phyloP scores from a whole-genome alignment of 164 flowering plant species.

The Chloranthus sessilifolius region DNA sequence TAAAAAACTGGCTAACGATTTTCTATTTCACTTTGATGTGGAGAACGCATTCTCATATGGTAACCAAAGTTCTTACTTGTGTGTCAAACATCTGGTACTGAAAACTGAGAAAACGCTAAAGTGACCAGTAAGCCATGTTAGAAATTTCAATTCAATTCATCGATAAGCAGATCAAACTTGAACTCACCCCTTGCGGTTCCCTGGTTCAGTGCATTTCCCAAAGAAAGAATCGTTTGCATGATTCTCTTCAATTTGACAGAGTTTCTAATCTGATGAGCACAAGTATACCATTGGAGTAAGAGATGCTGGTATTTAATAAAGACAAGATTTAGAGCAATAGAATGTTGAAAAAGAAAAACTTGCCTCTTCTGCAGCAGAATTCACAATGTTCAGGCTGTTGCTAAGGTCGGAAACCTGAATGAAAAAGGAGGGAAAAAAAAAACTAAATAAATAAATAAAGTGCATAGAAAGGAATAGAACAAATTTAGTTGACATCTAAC shows the following conservation, averaged over 20 bases:
- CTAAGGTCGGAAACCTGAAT: slow-evolving; percentile 77
- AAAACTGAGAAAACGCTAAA: too few species aligned
- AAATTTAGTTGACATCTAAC: neutral
- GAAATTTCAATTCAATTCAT: neutral
- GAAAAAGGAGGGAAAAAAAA: neutral
- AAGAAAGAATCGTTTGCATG: slow-evolving; percentile 85
- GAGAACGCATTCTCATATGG: too few species aligned
- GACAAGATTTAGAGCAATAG: neutral
- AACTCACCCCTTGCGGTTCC: slow-evolving; percentile 95
- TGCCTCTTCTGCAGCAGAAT: slow-evolving; percentile 82
- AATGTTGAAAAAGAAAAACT: slow-evolving; percentile 15
- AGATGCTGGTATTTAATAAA: slow-evolving; percentile 8
- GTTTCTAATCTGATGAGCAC: slow-evolving; percentile 54
- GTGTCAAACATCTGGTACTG: too few species aligned
- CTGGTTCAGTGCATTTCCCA: slow-evolving; percentile 96
- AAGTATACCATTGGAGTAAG: neutral
- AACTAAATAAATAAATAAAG: too few species aligned
- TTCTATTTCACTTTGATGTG: too few species aligned
- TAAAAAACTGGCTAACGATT: too few species aligned
- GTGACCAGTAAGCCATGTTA: neutral
- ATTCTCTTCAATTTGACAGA: slow-evolving; percentile 75
- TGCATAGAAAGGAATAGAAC: neutral
- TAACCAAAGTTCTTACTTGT: too few species aligned
- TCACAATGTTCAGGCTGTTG: slow-evolving; percentile 58
- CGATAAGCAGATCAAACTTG: neutral